These are phyloP conservation scores for Tetradesmus obliquus DNA, from an alignment of 139 green algal species.

Conservation along the genomic window DNA sequence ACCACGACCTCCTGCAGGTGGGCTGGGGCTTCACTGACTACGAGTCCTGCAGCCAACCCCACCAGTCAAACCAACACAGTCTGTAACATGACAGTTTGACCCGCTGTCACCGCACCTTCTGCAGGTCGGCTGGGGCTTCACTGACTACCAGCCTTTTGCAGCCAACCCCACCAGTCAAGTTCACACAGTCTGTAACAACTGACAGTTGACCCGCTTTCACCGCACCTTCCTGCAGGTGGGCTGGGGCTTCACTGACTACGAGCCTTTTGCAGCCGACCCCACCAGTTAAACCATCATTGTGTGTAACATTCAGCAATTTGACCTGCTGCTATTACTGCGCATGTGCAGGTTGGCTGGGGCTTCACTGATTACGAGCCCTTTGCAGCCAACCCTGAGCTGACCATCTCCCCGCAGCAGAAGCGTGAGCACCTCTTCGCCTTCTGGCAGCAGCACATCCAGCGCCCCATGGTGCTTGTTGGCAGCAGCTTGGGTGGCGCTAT, in stretches of 20 bases:
- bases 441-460: conserved; percentile 64
- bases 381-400: conserved; percentile 37
- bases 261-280: conserved; percentile 46
- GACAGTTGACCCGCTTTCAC: neutral
- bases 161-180: neutral
- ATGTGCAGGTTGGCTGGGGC: conserved; percentile 79
- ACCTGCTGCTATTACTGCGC: neutral
- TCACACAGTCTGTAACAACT: no score
- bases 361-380: conserved; percentile 78
- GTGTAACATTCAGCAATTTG: neutral
- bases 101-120: neutral
- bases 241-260: conserved; percentile 85
- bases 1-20: conserved; percentile 47
- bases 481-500: conserved; percentile 89
- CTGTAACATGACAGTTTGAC: neutral
- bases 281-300: neutral
- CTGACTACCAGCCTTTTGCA: conserved; percentile 57
- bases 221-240: conserved; percentile 61
- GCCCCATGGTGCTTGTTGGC: conserved; percentile 84
- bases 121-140: conserved; percentile 88
- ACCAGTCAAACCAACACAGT: no score
- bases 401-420: conserved; percentile 77
- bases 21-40: conserved; percentile 88
- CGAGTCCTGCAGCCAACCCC: conserved; percentile 41
- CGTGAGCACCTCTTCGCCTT: conserved; percentile 85